Percentiles rank a stretch among this genome's conserved stretches.
These are phyloP conservation scores for Cladosporium sp. DNA, from an alignment of 2,329 filamentous ascomycete species.

Conservation along the genomic window DNA sequence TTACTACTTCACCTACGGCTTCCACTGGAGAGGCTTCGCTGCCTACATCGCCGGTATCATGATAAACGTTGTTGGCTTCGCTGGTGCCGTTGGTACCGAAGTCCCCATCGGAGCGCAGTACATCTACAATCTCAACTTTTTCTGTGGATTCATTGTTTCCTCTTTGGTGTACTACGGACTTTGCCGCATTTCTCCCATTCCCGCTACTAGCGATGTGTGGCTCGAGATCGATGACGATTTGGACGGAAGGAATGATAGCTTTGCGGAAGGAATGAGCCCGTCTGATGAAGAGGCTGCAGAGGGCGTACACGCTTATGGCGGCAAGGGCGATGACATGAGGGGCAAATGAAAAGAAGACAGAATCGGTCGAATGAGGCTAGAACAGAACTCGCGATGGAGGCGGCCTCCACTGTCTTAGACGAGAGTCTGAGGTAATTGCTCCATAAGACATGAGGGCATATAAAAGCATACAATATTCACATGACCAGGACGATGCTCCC, in stretches of 20 bases:
- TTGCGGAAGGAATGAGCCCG: not conserved
- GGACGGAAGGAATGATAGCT: slow-evolving; percentile 5
- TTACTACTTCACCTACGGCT: slow-evolving; percentile 72
- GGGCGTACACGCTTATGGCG: slow-evolving; percentile 10
- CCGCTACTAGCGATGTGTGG: slow-evolving; percentile 74
- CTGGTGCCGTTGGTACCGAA: slow-evolving; percentile 67
- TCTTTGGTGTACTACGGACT: slow-evolving; percentile 66
- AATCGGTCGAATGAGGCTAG: not conserved
- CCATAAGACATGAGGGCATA: not conserved
- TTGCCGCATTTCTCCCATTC: slow-evolving; percentile 69
- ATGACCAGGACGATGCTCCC: not conserved
- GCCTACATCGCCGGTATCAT: slow-evolving; percentile 82
- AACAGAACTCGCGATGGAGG: slow-evolving; percentile 1
- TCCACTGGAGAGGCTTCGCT: slow-evolving; percentile 80
- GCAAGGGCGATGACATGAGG: not conserved
- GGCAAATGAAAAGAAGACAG: not conserved
- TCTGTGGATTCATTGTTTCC: slow-evolving; percentile 76
- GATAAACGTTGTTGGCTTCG: slow-evolving; percentile 90
- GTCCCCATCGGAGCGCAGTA: slow-evolving; percentile 80
- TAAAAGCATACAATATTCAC: not conserved
- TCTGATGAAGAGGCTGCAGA: slow-evolving; percentile 11
- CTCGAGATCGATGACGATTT: slow-evolving; percentile 68
- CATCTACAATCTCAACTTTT: slow-evolving; percentile 90
- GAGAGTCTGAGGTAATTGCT: not conserved
- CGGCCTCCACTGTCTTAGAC: not conserved